Conservation (phyloP, 2,329 filamentous ascomycete species). For the Fusarium ramigenum region DNA sequence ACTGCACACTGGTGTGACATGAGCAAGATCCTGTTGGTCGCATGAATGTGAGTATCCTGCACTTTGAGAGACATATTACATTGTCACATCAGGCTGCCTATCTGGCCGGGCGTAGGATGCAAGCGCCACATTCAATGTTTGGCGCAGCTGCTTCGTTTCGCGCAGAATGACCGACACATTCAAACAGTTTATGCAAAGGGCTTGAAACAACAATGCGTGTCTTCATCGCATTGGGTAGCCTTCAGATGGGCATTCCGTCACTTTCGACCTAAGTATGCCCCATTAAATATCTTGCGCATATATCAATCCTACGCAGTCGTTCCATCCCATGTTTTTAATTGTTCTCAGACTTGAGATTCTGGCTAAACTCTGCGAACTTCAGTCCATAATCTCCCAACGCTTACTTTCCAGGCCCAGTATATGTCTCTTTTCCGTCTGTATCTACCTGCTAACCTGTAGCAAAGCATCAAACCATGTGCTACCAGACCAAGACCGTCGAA, state of each 20-base stretch:
- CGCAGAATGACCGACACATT: rapidly evolving
- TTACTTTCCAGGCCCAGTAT: rapidly evolving
- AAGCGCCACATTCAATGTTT: background rate
- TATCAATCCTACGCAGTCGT: background rate
- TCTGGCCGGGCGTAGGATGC: background rate
- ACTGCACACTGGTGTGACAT: background rate
- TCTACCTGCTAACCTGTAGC: background rate
- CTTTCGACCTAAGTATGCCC: background rate
- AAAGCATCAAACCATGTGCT: background rate
- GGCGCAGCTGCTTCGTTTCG: rapidly evolving
- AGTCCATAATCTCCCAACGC: rapidly evolving
- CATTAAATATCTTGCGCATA: rapidly evolving
- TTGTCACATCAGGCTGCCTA: background rate
- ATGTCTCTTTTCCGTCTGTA: rapidly evolving
- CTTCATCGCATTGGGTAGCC: background rate
- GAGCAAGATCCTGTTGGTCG: background rate
- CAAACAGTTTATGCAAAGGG: rapidly evolving
- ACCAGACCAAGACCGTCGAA: background rate
- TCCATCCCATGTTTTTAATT: rapidly evolving
- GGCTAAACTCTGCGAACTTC: rapidly evolving
- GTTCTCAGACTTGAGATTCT: background rate
- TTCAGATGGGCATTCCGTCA: background rate
- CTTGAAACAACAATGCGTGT: background rate
- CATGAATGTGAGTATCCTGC: too few species aligned
- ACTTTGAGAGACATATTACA: rapidly evolving